These are phyloP conservation scores for Lentinus brumalis DNA, from an alignment of 768 basidiomycete species.

Conservation along the genomic window DNA sequence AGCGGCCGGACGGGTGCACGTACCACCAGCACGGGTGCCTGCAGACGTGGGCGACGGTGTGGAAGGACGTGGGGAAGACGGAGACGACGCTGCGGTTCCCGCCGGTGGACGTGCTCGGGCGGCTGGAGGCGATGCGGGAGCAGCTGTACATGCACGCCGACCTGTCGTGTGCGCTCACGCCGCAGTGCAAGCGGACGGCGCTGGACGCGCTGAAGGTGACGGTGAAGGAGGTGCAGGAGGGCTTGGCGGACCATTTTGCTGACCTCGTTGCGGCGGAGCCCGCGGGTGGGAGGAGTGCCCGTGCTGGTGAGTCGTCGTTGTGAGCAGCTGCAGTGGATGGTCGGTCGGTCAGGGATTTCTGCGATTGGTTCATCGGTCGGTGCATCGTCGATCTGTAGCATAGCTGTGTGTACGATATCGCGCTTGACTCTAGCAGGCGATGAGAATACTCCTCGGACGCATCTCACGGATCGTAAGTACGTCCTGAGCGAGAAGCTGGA, in stretches of 20 bases:
- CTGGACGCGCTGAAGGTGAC: constrained; percentile 36
- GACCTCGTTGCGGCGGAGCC: constrained; percentile 9
- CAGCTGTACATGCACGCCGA: constrained; percentile 34
- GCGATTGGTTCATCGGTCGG: no score
- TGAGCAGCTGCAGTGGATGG: no score
- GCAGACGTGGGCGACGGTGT: constrained; percentile 40
- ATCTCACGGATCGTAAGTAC: no score
- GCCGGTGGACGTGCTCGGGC: constrained; percentile 39
- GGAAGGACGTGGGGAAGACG: constrained; percentile 32
- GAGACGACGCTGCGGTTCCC: constrained; percentile 27
- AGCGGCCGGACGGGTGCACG: constrained; percentile 34
- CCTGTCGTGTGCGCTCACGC: constrained; percentile 34
- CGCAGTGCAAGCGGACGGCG: constrained; percentile 39
- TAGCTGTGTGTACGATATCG: no score
- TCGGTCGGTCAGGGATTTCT: no score
- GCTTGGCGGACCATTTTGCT: constrained; percentile 24
- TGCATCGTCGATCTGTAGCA: no score
- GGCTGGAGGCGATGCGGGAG: constrained; percentile 36
- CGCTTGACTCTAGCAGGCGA: no score
- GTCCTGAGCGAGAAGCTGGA: no score
- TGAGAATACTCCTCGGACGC: no score
- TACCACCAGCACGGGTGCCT: constrained; percentile 40
- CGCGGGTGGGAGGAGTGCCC: neutral
- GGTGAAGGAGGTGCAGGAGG: constrained; percentile 21
- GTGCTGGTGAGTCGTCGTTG: neutral